A percentile compares a stretch with the other conserved stretches of the same genome.
Evolutionary conservation across 2,329 filamentous ascomycete genomes (phyloP).

Genomic region (Aspergillus proliferans): DNA sequence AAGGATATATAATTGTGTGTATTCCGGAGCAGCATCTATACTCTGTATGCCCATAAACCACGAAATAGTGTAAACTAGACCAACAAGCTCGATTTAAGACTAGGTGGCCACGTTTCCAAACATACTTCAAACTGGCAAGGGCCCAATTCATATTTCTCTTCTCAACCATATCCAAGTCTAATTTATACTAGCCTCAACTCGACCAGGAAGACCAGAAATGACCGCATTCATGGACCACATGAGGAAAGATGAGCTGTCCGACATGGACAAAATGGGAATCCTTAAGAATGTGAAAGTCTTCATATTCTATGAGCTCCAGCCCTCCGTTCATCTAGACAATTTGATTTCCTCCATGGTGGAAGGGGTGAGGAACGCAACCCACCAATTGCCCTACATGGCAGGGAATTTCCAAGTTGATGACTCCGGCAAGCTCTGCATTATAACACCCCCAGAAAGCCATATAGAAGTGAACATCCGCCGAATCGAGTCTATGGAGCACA

Average conservation of each 20-base stretch:
- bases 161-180: not conserved
- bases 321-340: constrained; percentile 3
- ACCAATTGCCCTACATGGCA: constrained; percentile 15
- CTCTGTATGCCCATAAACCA: not conserved
- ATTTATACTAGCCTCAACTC: not conserved
- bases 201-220: not conserved
- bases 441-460: constrained; percentile 3
- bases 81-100: not conserved
- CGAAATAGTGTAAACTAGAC: not conserved
- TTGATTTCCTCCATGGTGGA: constrained; percentile 11
- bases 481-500: constrained; percentile 7
- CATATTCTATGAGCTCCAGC: constrained; percentile 14
- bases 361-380: constrained; percentile 14
- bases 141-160: not conserved
- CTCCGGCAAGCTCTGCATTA: constrained; percentile 10
- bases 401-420: constrained; percentile 11
- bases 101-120: not conserved
- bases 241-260: constrained; percentile 15
- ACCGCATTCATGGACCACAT: constrained; percentile 1
- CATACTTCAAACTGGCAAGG: not conserved
- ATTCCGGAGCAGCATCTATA: not conserved
- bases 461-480: constrained; percentile 5
- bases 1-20: not conserved
- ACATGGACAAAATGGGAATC: constrained; percentile 16
- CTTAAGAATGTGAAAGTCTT: constrained; percentile 14